phyloP scores from a whole-genome alignment of 192 early-diverging fungal species.

The Geranomyces michiganensis region DNA sequence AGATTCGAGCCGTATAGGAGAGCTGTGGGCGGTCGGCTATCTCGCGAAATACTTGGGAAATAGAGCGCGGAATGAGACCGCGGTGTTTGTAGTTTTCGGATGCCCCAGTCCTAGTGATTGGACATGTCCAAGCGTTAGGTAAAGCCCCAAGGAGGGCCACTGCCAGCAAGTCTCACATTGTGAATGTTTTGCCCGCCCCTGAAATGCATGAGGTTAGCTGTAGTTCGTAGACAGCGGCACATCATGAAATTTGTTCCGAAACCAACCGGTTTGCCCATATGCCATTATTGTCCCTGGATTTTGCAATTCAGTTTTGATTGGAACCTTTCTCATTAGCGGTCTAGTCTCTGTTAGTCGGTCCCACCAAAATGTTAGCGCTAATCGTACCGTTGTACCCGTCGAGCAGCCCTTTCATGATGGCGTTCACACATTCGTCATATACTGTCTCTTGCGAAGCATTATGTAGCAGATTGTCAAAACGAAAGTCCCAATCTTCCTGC shows the following conservation, averaged over 20 bases:
- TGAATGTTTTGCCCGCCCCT: constrained; percentile 67
- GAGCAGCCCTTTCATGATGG: constrained; percentile 56
- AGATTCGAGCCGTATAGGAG: constrained; percentile 55
- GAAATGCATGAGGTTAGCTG: not conserved
- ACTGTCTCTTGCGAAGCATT: constrained; percentile 64
- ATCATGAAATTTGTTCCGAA: not conserved
- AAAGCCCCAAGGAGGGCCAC: not conserved
- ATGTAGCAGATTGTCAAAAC: constrained; percentile 62
- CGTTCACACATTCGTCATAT: constrained; percentile 60
- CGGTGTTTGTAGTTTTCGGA: constrained; percentile 70
- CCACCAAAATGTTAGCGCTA: not conserved
- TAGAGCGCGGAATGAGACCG: constrained; percentile 61
- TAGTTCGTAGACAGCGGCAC: not conserved
- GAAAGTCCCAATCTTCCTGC: constrained; percentile 68
- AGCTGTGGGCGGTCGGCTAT: constrained; percentile 55
- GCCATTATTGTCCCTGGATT: constrained; percentile 56
- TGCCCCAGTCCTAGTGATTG: constrained; percentile 56
- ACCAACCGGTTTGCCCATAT: constrained; percentile 54
- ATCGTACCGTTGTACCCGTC: constrained; percentile 63
- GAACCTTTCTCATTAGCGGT: not conserved
- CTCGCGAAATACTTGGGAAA: constrained; percentile 60
- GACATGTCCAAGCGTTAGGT: too few relatives aligned
- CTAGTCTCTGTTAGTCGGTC: not conserved
- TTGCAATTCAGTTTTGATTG: not conserved
- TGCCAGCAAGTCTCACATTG: constrained; percentile 43